Evolutionary conservation across 2,329 filamentous ascomycete genomes (phyloP), one percentile per base, ranked within the genome.

Genomic region (Phoma sp.): DNA sequence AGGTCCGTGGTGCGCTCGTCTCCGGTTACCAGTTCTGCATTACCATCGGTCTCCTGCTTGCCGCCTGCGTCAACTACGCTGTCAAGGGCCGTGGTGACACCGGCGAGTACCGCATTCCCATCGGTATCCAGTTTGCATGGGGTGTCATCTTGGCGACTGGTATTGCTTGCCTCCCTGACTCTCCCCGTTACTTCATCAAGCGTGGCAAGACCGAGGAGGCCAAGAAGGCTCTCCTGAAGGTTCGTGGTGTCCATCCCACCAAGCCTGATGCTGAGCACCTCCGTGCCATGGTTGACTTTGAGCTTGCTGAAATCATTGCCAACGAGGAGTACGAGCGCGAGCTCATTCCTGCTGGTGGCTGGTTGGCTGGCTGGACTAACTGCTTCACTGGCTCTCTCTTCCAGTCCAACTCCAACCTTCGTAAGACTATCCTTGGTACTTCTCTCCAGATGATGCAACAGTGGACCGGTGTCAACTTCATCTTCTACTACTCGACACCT

Each of bases 381-480:
- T 56, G 53, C 29, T 56, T 56, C 53, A 56, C 52, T 44, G 53
- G 53, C 9, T 56, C 53, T 13, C 14, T 52, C 27, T 52, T 42
- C 30, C 47, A 56, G 44, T 52, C 53, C 48, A 56, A 52, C 53
- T 75, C 80, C 39, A 80, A 59, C 53, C 43, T 78, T 24, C 75
- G 76, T 68, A 71, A 73, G 66, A 64, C 44, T 71, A 72, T 59
- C 41, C 64, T 52, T 68, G 76, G 46, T 75, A 71, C 61, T 70
- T 76, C 65, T 32, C 78, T 91, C 18, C 89, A 93, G 70, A 88
- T 88, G 75, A 82, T 92, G 14, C 89, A 93, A 68, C 89, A 93
- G 67, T 81, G 92, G 10, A 89, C 68, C 9, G 71, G 71, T 46
- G 69, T 73, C 47, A 74, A 59, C 52, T 74, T 72, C 56, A 74